Base-by-base conservation (phyloP, 192 early-diverging fungal species). In the Entomortierella lignicola region DNA sequence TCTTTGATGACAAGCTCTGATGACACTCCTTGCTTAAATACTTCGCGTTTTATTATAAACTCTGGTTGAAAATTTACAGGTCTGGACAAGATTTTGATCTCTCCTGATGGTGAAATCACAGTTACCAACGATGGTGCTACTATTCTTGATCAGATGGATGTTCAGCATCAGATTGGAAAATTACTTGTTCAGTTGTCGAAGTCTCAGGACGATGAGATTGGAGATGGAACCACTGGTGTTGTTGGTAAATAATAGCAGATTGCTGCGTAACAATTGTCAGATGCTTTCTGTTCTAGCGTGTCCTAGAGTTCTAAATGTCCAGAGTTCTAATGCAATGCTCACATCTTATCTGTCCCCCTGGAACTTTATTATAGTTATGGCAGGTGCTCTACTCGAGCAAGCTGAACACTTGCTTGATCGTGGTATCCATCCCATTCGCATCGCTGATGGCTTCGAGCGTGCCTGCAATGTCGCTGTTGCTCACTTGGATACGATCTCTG, bases 71-170 rank as follows among this genome's bases (percentile, higher is more conserved):
- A 21, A 27, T 5, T 42, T 48, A 25, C 3, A 95, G 94, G 98
- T 68, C 91, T 99, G 41, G 98, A 99, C 90, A 99, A 99, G 90
- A 99, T 99, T 68, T 88, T 99, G 25, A 97, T 99, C 75, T 99
- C 97, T 23, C 95, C 98, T 51, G 98, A 99, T 82, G 98, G 98
- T 54, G 97, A 99, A 63, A 98, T 99, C 77, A 99, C 97, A 37
- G 93, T 99, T 30, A 98, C 98, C 60, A 99, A 99, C 85, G 98
- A 99, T 72, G 98, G 98, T 21, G 98, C 98, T 8, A 99, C 98
- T 18, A 99, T 99, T 83, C 85, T 99, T 71, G 86, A 88, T 77
- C 92, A 98, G 80, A 98, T 99, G 97, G 96, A 95, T 34, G 96
- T 99, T 57, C 96, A 98, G 80, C 97, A 99, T 83, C 96, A 99